Evolutionary conservation across 148 eudicot genomes (phyloP).

Genomic region (Rheum nobile): DNA sequence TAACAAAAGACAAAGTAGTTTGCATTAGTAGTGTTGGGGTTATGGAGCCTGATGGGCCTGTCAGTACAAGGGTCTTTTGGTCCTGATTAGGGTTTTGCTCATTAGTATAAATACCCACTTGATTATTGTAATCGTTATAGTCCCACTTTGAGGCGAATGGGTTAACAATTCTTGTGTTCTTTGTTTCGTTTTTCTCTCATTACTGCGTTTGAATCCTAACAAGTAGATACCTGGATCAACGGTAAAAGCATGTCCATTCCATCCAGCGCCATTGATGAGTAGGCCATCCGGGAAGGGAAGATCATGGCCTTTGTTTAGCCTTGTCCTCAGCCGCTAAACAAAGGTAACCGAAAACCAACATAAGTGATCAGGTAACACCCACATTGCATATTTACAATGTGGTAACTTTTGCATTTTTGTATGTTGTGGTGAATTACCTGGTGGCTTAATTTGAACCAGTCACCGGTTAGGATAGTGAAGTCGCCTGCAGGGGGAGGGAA

Average conservation of each 20-base stretch:
- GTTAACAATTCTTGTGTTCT: no score
- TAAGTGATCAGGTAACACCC: neutral
- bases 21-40: no score
- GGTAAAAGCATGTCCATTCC: slow-evolving; percentile 77
- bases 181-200: no score
- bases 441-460: slow-evolving; percentile 79
- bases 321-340: slow-evolving; percentile 34
- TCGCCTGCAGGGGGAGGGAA: slow-evolving; percentile 79
- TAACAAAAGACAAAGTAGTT: no score
- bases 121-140: no score
- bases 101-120: no score
- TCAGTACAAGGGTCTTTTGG: no score
- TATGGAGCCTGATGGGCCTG: no score
- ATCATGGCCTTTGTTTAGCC: slow-evolving; percentile 53
- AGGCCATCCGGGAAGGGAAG: slow-evolving; percentile 85
- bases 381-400: neutral
- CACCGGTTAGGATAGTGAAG: slow-evolving; percentile 74
- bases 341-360: neutral
- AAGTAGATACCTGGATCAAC: slow-evolving; percentile 54
- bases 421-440: slow-evolving; percentile 28
- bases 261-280: slow-evolving; percentile 89
- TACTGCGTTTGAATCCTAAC: no score
- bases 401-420: neutral
- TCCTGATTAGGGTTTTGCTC: no score
- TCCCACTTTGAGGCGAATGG: no score